These are phyloP conservation scores for Trematosphaeria pertusa DNA, from an alignment of 2,329 filamentous ascomycete genomes.

Conservation along the genomic window DNA sequence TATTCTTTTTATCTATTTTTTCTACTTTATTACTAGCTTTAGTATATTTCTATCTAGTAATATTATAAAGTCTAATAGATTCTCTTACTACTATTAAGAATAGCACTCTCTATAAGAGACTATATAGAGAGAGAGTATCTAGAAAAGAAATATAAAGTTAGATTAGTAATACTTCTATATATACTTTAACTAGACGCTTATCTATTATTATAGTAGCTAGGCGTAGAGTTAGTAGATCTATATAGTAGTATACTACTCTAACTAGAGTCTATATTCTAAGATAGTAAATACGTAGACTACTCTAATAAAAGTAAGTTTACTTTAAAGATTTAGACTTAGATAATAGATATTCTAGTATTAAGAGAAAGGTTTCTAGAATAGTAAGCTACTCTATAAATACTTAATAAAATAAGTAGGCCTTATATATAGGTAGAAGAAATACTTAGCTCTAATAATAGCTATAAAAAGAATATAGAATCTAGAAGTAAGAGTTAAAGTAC, in stretches of 20 bases:
- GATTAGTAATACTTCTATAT: background rate
- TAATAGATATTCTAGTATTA: background rate
- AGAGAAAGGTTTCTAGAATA: background rate
- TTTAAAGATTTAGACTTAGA: background rate
- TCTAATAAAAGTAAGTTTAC: background rate
- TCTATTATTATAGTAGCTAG: background rate
- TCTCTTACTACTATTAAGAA: background rate
- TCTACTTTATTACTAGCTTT: background rate
- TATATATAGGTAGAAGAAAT: background rate
- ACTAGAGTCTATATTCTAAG: background rate
- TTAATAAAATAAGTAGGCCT: background rate
- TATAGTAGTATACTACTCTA: background rate
- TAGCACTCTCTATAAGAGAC: background rate
- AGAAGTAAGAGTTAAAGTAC: background rate
- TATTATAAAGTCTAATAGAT: background rate
- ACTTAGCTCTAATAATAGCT: background rate
- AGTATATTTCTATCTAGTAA: background rate
- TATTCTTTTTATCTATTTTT: background rate
- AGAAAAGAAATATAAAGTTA: background rate
- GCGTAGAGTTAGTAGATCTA: background rate
- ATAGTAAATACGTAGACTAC: no score
- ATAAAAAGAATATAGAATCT: background rate
- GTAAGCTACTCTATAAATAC: background rate
- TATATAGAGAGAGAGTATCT: background rate
- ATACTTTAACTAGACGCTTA: background rate